These are phyloP conservation scores for Hyaloscypha bicolor DNA, from an alignment of 495 filamentous ascomycete species.

Conservation along the genomic window DNA sequence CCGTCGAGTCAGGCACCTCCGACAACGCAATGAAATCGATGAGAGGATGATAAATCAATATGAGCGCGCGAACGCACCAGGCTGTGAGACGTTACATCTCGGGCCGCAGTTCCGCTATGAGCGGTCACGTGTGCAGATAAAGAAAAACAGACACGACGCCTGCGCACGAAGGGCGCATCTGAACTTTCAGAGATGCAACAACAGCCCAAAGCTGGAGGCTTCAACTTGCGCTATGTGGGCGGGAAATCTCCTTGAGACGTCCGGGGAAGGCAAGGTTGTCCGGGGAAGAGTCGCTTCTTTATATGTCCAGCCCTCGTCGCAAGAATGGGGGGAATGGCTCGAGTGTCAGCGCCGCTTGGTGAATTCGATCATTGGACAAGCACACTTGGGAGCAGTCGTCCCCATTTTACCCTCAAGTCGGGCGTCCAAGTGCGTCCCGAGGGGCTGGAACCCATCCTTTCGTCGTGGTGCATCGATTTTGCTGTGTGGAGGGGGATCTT, in stretches of 20 bases:
- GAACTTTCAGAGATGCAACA: background rate
- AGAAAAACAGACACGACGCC: background rate
- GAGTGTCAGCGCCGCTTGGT: background rate
- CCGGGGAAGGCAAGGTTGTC: background rate
- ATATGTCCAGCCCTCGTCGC: background rate
- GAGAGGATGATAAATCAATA: background rate
- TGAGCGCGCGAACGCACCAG: background rate
- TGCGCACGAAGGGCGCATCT: background rate
- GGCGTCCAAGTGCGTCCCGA: background rate
- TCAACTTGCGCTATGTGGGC: background rate
- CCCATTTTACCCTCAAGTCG: background rate
- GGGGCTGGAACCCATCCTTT: background rate
- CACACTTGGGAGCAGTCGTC: background rate
- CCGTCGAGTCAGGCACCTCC: background rate
- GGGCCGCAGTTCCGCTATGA: background rate
- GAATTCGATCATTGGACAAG: background rate
- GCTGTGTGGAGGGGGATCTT: background rate
- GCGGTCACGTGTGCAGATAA: background rate
- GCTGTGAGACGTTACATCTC: conserved; percentile 1
- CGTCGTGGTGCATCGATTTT: background rate
- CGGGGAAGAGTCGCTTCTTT: background rate
- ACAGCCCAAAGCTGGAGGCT: background rate
- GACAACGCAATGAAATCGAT: background rate
- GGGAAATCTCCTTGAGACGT: background rate
- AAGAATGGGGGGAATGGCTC: background rate